Evolutionary conservation across 495 filamentous ascomycete genomes (phyloP), one percentile per base, ranked within the genome.

Genomic region (Lasiosphaeriaceae sp.): DNA sequence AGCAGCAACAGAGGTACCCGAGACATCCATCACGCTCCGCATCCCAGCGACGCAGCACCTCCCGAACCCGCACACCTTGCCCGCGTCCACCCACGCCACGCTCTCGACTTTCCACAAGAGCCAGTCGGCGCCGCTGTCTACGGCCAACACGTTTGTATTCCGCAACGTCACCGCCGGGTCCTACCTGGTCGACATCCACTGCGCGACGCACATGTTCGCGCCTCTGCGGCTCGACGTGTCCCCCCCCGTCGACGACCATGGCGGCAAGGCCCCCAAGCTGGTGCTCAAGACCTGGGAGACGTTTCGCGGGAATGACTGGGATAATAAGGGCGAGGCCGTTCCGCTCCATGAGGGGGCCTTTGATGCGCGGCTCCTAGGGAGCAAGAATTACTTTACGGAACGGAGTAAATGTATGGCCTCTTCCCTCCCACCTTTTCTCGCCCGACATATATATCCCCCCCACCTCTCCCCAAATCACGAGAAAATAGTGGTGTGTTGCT

Each of bases 281-380:
- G 59, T 72, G 20, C 81, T 88, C 4, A 61, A 81, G n/a, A 83
- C 85, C 29, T 92, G 88, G 87, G 86, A 90, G 74, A 95, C 90
- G 22, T 96, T 87, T 68, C 74, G 89, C n/a, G 88, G 91, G 8
- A 92, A 94, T 64, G 83, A 92, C 57, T 91, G 90, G 90, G 83
- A 79, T 24, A 93, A 95, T 69, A 88, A 86, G 56, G 89, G 93
- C 14, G 80, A 83, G 61, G 77, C 75, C 63, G 79, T 83, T 59
- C 74, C 64, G 61, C 72, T 74, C 47, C 52, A 59, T 17, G 59
- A 44, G 12, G 67, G 65, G 12, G 50, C 54, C 22, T 76, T 93
- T 39, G 85, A 90, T 49, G 81, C 85, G 11, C 80, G 77, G 70
- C 78, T 82, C 19, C 14, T 85, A 50, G 86, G 77, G 21, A 60